A percentile compares a stretch with the other conserved stretches of the same genome.
Conservation (phyloP, 257 asterid species). For the Misopates orontium region DNA sequence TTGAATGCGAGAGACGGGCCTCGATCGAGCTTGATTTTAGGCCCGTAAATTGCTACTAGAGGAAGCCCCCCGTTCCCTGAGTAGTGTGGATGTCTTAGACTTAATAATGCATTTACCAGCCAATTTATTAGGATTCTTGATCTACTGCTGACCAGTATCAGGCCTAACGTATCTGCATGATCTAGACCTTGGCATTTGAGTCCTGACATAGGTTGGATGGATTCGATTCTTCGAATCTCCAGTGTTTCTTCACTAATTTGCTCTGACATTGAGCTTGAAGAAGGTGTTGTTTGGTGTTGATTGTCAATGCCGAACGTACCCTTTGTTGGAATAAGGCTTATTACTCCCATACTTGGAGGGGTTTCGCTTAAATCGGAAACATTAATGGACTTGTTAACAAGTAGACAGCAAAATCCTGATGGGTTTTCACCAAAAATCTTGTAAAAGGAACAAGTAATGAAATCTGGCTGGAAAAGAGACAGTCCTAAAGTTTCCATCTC, state of each 20-base stretch:
- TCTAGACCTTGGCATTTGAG: constrained; percentile 59
- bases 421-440: constrained; percentile 85
- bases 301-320: constrained; percentile 16
- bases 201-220: constrained; percentile 17
- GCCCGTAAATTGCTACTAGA: constrained; percentile 62
- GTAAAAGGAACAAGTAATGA: constrained; percentile 65
- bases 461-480: constrained; percentile 74
- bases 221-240: neutral
- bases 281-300: constrained; percentile 21
- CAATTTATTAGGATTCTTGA: constrained; percentile 56
- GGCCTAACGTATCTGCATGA: constrained; percentile 72
- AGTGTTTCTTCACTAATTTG: neutral
- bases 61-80: constrained; percentile 53
- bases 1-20: constrained; percentile 75
- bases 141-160: constrained; percentile 61
- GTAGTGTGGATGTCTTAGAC: constrained; percentile 66
- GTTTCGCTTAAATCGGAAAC: constrained; percentile 37
- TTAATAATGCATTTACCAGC: constrained; percentile 62
- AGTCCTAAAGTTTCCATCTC: constrained; percentile 92
- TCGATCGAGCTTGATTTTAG: constrained; percentile 51
- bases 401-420: constrained; percentile 72
- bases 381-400: constrained; percentile 63
- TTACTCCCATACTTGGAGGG: constrained; percentile 46
- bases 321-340: constrained; percentile 50
- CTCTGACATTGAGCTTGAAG: constrained; percentile 18